These are phyloP conservation scores for Bipolaris victoriae DNA, from an alignment of 2,329 filamentous ascomycete genomes.

Conservation along the genomic window DNA sequence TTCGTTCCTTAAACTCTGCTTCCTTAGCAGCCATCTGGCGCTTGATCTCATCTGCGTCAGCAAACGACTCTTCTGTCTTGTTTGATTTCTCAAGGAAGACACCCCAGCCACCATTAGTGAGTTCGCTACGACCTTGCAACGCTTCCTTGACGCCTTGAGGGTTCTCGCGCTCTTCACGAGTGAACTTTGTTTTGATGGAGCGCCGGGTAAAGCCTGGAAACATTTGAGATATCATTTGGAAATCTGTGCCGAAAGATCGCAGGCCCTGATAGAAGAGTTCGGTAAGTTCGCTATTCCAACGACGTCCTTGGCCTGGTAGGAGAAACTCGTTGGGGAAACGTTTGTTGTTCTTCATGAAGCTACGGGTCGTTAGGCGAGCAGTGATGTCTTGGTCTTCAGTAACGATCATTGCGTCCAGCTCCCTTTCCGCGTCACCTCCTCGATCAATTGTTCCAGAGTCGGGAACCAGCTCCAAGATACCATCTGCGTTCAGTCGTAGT, in stretches of 20 bases:
- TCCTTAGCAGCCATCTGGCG: conserved; percentile 34
- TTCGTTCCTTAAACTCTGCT: conserved; percentile 40
- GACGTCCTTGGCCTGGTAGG: conserved; percentile 52
- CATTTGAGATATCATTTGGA: conserved; percentile 77
- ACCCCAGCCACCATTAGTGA: conserved; percentile 45
- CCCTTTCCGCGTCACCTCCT: conserved; percentile 66
- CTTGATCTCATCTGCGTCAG: conserved; percentile 45
- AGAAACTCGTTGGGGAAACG: conserved; percentile 56
- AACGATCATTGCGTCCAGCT: conserved; percentile 62
- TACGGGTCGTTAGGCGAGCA: conserved; percentile 70
- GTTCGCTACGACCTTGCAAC: conserved; percentile 56
- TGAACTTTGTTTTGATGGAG: conserved; percentile 82
- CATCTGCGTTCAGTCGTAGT: conserved; percentile 66
- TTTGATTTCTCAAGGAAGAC: conserved; percentile 46
- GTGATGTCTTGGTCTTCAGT: conserved; percentile 82
- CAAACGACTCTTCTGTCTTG: conserved; percentile 46
- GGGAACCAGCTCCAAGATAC: conserved; percentile 74
- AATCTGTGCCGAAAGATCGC: conserved; percentile 80
- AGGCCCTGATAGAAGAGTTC: conserved; percentile 78
- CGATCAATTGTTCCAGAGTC: conserved; percentile 71
- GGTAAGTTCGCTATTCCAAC: conserved; percentile 73
- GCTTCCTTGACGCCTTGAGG: conserved; percentile 68
- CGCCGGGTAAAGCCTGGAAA: conserved; percentile 74
- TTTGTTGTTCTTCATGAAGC: conserved; percentile 68
- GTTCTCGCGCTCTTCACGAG: conserved; percentile 74